phyloP scores from a whole-genome alignment of 139 green algal species.

The Volvox africanus region DNA sequence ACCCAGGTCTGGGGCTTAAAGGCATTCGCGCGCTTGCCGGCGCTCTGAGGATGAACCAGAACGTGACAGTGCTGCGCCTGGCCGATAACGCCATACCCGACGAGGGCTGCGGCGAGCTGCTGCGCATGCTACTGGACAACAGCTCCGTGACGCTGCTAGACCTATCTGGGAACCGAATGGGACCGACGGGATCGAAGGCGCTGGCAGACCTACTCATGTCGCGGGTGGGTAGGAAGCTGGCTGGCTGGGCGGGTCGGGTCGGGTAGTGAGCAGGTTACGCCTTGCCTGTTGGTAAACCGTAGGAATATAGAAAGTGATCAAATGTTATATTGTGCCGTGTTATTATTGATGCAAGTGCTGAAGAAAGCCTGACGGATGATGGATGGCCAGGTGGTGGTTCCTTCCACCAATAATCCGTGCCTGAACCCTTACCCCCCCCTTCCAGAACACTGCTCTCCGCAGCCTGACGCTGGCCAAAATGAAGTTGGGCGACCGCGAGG shows the following conservation, averaged over 20 bases:
- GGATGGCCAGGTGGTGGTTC: too few species aligned
- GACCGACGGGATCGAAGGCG: slow-evolving; percentile 32
- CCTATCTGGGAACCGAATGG: slow-evolving; percentile 61
- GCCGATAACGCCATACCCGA: slow-evolving; percentile 66
- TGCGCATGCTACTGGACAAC: slow-evolving; percentile 47
- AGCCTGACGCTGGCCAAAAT: slow-evolving; percentile 61
- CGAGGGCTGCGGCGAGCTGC: slow-evolving; percentile 53
- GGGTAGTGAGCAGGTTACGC: neutral
- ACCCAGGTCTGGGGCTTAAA: slow-evolving; percentile 57
- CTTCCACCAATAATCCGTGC: neutral
- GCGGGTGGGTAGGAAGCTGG: neutral
- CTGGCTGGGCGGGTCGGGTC: neutral
- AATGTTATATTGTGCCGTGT: too few species aligned
- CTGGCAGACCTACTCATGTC: slow-evolving; percentile 56
- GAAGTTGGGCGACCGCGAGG: slow-evolving; percentile 59
- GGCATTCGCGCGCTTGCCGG: slow-evolving; percentile 51
- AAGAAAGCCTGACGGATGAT: too few species aligned
- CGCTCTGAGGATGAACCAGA: slow-evolving; percentile 60
- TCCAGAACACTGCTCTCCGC: slow-evolving; percentile 25
- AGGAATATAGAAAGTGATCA: too few species aligned
- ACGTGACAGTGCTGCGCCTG: slow-evolving; percentile 54
- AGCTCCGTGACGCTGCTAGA: slow-evolving; percentile 59
- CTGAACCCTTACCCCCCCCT: neutral
- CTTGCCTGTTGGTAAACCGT: too few species aligned
- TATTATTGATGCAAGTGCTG: too few species aligned